Evolutionary conservation across 805 yeast species (phyloP).

Genomic region (Wickerhamiella siamensis): DNA sequence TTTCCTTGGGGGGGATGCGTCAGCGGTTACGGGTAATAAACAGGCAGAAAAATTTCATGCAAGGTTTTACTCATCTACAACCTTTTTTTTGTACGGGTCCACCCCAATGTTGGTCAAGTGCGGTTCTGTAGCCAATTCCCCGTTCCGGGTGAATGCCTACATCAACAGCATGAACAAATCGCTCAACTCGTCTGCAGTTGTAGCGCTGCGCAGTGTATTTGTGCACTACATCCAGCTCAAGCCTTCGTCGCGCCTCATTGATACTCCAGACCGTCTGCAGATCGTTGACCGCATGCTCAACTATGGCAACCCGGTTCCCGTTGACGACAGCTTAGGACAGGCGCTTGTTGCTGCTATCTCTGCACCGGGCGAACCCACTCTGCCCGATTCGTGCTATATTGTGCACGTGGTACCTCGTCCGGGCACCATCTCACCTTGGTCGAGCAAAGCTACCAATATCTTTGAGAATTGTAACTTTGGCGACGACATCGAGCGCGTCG

Average conservation of each 20-base stretch:
- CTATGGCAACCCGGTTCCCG: slow-evolving; percentile 57
- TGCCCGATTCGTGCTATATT: slow-evolving; percentile 33
- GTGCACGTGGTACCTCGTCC: slow-evolving; percentile 77
- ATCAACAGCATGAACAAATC: slow-evolving; percentile 57
- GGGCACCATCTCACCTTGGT: slow-evolving; percentile 98
- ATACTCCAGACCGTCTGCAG: slow-evolving; percentile 24
- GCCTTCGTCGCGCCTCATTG: slow-evolving; percentile 19
- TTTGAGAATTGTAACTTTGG: slow-evolving; percentile 75
- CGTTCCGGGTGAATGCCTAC: slow-evolving; percentile 66
- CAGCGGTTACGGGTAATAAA: background rate
- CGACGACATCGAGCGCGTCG: slow-evolving; percentile 62
- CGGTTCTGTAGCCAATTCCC: slow-evolving; percentile 84
- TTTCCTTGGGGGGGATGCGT: background rate
- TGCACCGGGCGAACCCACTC: slow-evolving; percentile 13
- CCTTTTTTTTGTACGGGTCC: background rate
- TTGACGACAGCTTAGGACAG: slow-evolving; percentile 31
- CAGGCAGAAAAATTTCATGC: background rate
- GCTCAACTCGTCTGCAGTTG: slow-evolving; percentile 52
- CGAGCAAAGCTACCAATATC: slow-evolving; percentile 95
- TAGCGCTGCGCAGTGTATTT: slow-evolving; percentile 56
- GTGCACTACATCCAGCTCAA: slow-evolving; percentile 66
- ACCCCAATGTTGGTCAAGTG: slow-evolving; percentile 15
- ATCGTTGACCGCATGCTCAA: slow-evolving; percentile 44
- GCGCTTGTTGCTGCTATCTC: slow-evolving; percentile 28
- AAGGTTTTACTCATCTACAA: background rate